Base-by-base conservation (phyloP, 345 rosid species). In the Draba incana region DNA sequence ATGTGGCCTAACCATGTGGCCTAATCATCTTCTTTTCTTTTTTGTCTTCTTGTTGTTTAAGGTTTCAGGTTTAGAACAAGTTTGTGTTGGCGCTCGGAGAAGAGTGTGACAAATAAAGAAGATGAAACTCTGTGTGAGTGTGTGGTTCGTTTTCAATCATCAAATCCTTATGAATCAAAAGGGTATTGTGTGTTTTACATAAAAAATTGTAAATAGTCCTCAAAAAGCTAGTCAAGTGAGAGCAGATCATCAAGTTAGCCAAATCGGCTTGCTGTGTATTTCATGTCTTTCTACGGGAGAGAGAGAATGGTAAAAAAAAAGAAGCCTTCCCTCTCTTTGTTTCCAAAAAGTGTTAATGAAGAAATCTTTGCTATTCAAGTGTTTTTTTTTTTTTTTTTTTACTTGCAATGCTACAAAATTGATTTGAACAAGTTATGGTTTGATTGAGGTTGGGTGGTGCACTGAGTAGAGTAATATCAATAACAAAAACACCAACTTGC, bases 81-180 rank as follows among this genome's bases (percentile, higher is more conserved):
- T 6, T 56, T 64, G 58, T 27, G 64, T 46, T 47, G 64, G 58
- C 65, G 27, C 70, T 64, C 76, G 65, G 57, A 72, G 70, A 72
- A 72, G 76, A 64, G 76, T 56, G 76, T 56, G 65, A 70, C 49
- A 24, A 71, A 69, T 62, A 71, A 71, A 35, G 35, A 35, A 71
- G 67, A 56, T 62, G 52, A 39, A 38, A 24, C 4, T 44, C 4
- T 44, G 11, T 53, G 41, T 27, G 11, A 39, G 39, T 33, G 68
- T 49, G 47, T 33, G 68, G 13, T 35, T 35, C 39, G 39, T 35
- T 35, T 16, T 45, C n/a, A 9, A 48, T 35, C 39, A 35, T 48
- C 53, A 14, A 59, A n/a, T 28, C 57, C 41, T 24, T 62, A 27
- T 43, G 11, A 13, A 62, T 63, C 10, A 30, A 35, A 55, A 55